phyloP scores from a whole-genome alignment of 768 basidiomycete genomes.

The Ramaria rubella region DNA sequence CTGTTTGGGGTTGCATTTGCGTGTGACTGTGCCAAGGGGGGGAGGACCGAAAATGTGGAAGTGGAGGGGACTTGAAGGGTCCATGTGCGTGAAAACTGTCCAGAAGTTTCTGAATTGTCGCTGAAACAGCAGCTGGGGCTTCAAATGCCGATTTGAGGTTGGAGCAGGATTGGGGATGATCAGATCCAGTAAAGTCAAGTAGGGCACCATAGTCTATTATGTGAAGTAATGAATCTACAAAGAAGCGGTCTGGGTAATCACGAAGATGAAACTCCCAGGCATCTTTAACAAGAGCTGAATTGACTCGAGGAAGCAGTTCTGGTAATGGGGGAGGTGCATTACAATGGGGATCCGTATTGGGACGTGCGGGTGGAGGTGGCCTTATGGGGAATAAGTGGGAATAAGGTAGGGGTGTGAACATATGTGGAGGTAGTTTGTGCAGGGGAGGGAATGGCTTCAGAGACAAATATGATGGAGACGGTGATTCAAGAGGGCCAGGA shows the following conservation, averaged over 20 bases:
- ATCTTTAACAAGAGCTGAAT: neutral
- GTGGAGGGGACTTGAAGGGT: no score
- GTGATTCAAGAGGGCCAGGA: no score
- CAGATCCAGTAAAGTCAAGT: neutral
- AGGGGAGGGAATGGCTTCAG: neutral
- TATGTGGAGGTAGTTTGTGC: no score
- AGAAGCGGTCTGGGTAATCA: slow-evolving; percentile 7
- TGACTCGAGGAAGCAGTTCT: neutral
- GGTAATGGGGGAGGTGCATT: neutral
- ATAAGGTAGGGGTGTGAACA: no score
- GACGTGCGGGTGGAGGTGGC: neutral
- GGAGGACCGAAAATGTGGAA: no score
- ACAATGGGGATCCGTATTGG: slow-evolving; percentile 7
- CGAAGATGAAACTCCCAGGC: slow-evolving; percentile 8
- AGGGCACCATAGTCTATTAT: slow-evolving; percentile 11
- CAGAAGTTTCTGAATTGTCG: slow-evolving; percentile 12
- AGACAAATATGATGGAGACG: neutral
- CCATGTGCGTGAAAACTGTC: slow-evolving; percentile 13
- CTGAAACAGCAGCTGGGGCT: slow-evolving; percentile 12
- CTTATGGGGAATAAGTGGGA: neutral
- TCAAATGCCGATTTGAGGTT: slow-evolving; percentile 18
- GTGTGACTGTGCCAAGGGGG: slow-evolving; percentile 15
- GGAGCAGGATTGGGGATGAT: slow-evolving; percentile 11
- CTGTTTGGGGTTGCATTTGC: slow-evolving; percentile 15
- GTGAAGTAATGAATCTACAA: slow-evolving; percentile 11